Base-by-base conservation (phyloP, 2,329 filamentous ascomycete genomes). In the Coniochaeta ligniaria region DNA sequence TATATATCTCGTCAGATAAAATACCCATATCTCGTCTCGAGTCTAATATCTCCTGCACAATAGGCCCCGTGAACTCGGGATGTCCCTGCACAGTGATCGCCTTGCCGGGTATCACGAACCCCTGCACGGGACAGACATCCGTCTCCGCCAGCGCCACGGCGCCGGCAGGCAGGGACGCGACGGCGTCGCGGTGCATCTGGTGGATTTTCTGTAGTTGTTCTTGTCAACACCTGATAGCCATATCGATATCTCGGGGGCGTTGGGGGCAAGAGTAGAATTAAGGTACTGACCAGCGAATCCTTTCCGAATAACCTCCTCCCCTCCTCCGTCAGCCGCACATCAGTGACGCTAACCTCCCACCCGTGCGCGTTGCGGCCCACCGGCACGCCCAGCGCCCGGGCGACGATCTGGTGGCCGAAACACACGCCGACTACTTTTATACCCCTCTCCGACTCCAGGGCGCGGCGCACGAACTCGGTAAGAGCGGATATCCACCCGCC, bases 361-460 rank as follows among this genome's bases (percentile, higher is more conserved):
- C 91, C 91, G 22, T 76, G 73, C 26, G 85, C 80, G 70, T 84
- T 90, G 59, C 85, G 77, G 38, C 80, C 86, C 2, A 96, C 89
- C 66, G 83, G 82, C 22, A 76, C 82, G 3, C 86, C 90, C 66
- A 93, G 71, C 1, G 91, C 90, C 59, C 91, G 81, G 1, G 83
- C 91, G 50, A 95, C 76, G 67, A 96, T 92, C 76, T 96, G 91
- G 72, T 96, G 92, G 6, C 92, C 92, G 72, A 94, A 96, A 74
- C 92, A 96, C 17, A 95, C 82, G 12, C 91, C 92, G 17, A 96
- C 80, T n/a, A 93, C 74, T 38, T 85, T 83, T 8, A 95, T 83
- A 0, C 85, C 77, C 64, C 88, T 82, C 14, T 79, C 78, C 36
- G 91, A 78, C 3, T 89, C 78, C 6, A 75, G 66, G 1, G 66